A percentile compares a stretch with the other conserved stretches of the same genome.
Conservation (phyloP, 2,329 filamentous ascomycete species). For the Aspergillus fijiensis region DNA sequence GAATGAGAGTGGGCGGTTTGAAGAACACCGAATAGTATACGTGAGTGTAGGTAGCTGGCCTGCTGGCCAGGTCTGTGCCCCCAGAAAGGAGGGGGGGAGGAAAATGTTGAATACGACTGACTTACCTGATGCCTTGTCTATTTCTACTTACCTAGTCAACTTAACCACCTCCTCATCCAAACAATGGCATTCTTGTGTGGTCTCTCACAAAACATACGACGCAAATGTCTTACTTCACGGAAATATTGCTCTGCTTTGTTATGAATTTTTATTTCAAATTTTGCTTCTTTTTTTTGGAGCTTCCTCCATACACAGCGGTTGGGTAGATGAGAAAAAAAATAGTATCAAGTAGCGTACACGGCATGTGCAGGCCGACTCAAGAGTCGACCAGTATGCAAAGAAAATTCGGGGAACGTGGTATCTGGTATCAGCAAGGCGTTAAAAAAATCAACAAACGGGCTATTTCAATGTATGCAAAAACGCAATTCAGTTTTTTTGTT, state of each 20-base stretch:
- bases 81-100: too few relatives aligned
- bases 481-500: conserved; percentile 6
- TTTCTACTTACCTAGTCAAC: background rate
- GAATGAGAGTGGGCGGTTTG: conserved; percentile 13
- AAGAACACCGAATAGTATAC: too few relatives aligned
- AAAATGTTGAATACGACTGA: too few relatives aligned
- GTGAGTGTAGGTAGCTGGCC: too few relatives aligned
- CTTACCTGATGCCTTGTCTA: background rate
- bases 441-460: conserved; percentile 3
- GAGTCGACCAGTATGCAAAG: background rate
- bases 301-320: background rate
- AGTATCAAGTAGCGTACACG: background rate
- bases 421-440: conserved; percentile 5
- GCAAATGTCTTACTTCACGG: background rate
- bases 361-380: background rate
- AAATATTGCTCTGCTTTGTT: background rate
- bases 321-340: background rate
- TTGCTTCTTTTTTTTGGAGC: background rate
- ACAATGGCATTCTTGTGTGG: background rate
- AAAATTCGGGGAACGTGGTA: conserved; percentile 3
- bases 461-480: conserved; percentile 3
- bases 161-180: background rate
- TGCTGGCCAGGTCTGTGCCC: too few relatives aligned
- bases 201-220: background rate
- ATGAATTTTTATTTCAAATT: background rate